Evolutionary conservation across 2,329 filamentous ascomycete species (phyloP).

Genomic region (Metarhizium sp.): DNA sequence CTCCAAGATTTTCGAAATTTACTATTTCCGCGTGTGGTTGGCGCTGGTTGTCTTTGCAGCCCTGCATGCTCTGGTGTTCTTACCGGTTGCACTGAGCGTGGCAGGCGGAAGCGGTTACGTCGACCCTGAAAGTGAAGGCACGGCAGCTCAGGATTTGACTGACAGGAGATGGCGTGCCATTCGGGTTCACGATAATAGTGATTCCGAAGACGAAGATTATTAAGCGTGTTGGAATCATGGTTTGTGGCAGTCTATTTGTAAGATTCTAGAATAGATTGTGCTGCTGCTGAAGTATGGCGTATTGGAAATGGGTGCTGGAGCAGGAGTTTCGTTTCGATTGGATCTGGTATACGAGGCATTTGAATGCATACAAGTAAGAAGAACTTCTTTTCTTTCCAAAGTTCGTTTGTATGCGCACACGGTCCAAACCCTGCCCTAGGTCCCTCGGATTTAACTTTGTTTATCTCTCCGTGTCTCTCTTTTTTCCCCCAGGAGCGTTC

Average conservation of each 20-base stretch:
- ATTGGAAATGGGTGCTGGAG: not conserved
- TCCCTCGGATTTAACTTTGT: not conserved
- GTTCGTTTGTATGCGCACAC: not conserved
- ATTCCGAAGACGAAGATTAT: constrained; percentile 61
- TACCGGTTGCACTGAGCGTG: constrained; percentile 82
- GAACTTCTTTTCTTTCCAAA: not conserved
- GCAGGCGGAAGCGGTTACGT: constrained; percentile 81
- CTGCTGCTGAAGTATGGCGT: not conserved
- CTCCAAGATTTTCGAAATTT: constrained; percentile 98
- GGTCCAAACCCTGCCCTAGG: not conserved
- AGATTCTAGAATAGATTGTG: not conserved
- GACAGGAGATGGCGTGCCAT: constrained; percentile 69
- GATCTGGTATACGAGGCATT: not conserved
- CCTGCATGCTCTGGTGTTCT: constrained; percentile 78
- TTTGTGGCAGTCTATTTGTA: not conserved
- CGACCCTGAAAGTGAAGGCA: constrained; percentile 78
- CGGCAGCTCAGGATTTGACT: constrained; percentile 81
- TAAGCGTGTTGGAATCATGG: constrained; percentile 1
- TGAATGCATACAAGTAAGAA: not conserved
- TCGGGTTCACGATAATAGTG: constrained; percentile 63
- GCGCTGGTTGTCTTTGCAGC: constrained; percentile 85
- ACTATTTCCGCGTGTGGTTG: constrained; percentile 97
- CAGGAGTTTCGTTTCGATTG: not conserved
- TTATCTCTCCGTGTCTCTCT: not conserved
- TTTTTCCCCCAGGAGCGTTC: not conserved